Percentiles rank a stretch among this genome's conserved stretches.
phyloP scores from a whole-genome alignment of 2,329 filamentous ascomycete species.

The Aspergillus sojae region DNA sequence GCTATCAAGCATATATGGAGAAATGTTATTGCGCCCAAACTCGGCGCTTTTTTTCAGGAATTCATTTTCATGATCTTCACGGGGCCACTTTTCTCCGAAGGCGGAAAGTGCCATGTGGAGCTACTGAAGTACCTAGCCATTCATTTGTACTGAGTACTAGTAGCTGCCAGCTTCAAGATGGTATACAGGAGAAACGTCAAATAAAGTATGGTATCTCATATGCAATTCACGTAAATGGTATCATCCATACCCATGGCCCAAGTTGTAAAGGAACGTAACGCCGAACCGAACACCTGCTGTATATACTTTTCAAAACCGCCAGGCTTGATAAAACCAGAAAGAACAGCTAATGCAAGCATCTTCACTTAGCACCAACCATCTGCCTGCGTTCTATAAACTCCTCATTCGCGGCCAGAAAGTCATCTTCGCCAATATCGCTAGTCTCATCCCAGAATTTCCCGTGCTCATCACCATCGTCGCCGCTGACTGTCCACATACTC shows the following conservation, averaged over 20 bases:
- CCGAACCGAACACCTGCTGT: conserved; percentile 3
- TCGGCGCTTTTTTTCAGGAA: conserved; percentile 13
- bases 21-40: conserved; percentile 23
- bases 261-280: conserved; percentile 1
- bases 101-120: conserved; percentile 9
- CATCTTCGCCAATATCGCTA: conserved; percentile 85
- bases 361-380: conserved; percentile 37
- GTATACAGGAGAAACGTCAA: not conserved
- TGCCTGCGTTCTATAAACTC: conserved; percentile 63
- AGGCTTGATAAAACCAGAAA: conserved; percentile 1
- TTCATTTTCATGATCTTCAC: conserved; percentile 13
- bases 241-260: not conserved
- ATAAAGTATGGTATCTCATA: conserved; percentile 5
- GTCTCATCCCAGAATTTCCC: conserved; percentile 83
- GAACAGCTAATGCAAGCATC: not conserved
- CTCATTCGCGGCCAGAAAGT: conserved; percentile 74
- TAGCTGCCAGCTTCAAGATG: not conserved
- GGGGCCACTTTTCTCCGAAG: conserved; percentile 25
- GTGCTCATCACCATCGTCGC: conserved; percentile 70
- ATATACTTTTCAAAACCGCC: conserved; percentile 3
- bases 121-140: not conserved
- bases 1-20: conserved; percentile 10
- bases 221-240: conserved; percentile 4
- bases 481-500: conserved; percentile 86
- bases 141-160: not conserved